Conservation (phyloP, 129 eudicot genomes). For the Helianthus tuberosus region DNA sequence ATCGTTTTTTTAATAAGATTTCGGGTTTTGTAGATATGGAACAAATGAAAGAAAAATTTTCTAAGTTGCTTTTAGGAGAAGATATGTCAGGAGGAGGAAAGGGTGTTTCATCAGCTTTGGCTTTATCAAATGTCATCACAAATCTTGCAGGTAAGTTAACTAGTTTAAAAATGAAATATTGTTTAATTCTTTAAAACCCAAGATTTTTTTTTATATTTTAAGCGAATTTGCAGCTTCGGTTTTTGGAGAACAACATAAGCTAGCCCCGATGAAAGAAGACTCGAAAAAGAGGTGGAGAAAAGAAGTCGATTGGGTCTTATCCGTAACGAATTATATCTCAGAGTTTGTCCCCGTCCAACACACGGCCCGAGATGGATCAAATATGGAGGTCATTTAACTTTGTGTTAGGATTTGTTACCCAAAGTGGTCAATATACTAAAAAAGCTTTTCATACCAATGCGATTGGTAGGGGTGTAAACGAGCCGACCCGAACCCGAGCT, state of each 20-base stretch:
- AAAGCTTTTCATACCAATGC: no score
- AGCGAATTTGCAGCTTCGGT: constrained; percentile 69
- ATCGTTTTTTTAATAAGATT: neutral
- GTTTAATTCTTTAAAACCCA: neutral
- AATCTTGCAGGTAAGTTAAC: constrained; percentile 73
- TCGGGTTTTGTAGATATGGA: constrained; percentile 53
- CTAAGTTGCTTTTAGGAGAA: constrained; percentile 84
- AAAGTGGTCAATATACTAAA: neutral
- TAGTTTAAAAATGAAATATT: neutral
- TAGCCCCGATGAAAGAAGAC: constrained; percentile 75
- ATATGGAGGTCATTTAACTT: constrained; percentile 65
- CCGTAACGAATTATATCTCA: constrained; percentile 77
- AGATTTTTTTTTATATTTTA: neutral
- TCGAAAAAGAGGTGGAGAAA: constrained; percentile 80
- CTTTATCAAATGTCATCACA: constrained; percentile 86
- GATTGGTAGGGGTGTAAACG: no score
- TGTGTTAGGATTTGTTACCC: constrained; percentile 20
- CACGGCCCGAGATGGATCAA: constrained; percentile 62
- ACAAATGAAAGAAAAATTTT: constrained; percentile 76
- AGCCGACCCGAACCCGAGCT: no score
- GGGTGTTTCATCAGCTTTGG: constrained; percentile 89
- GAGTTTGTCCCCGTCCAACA: constrained; percentile 82
- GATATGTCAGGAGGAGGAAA: constrained; percentile 97
- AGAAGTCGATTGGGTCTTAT: constrained; percentile 84
- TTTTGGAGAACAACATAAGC: constrained; percentile 74